Conservation (phyloP, 1,139 yeast species). For the Debaryomyces subglobosus region DNA sequence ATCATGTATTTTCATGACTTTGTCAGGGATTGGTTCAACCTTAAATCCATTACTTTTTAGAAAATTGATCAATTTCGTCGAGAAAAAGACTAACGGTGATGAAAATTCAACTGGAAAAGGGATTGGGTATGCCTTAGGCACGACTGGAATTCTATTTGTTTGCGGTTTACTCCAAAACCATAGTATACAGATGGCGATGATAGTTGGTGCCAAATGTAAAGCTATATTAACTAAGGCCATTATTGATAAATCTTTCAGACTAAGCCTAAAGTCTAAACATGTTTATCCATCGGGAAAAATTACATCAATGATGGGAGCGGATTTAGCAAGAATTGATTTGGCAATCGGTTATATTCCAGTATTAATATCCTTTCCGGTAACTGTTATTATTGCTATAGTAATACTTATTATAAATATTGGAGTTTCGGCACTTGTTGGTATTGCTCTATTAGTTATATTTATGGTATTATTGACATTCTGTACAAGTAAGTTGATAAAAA, state of each 20-base stretch:
- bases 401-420: constrained; percentile 38
- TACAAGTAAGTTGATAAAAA: constrained; percentile 29
- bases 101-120: constrained; percentile 30
- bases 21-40: constrained; percentile 55
- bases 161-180: constrained; percentile 31
- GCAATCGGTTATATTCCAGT: constrained; percentile 39
- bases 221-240: constrained; percentile 68
- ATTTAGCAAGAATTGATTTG: constrained; percentile 39
- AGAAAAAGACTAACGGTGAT: constrained; percentile 27
- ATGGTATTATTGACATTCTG: constrained; percentile 25
- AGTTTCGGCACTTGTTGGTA: constrained; percentile 38
- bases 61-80: constrained; percentile 46
- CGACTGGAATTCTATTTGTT: constrained; percentile 24
- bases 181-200: constrained; percentile 32
- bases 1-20: constrained; percentile 32
- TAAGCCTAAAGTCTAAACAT: constrained; percentile 62
- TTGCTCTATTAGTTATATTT: constrained; percentile 32
- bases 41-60: constrained; percentile 52
- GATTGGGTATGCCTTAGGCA: constrained; percentile 38
- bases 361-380: constrained; percentile 30
- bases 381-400: constrained; percentile 35
- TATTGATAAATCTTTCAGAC: constrained; percentile 63
- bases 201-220: constrained; percentile 67
- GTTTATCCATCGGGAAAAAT: constrained; percentile 67
- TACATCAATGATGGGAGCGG: constrained; percentile 53